Percentiles rank a stretch among this genome's conserved stretches.
Conservation (phyloP, 169 alveolate species). For the Cryptosporidium canis region DNA sequence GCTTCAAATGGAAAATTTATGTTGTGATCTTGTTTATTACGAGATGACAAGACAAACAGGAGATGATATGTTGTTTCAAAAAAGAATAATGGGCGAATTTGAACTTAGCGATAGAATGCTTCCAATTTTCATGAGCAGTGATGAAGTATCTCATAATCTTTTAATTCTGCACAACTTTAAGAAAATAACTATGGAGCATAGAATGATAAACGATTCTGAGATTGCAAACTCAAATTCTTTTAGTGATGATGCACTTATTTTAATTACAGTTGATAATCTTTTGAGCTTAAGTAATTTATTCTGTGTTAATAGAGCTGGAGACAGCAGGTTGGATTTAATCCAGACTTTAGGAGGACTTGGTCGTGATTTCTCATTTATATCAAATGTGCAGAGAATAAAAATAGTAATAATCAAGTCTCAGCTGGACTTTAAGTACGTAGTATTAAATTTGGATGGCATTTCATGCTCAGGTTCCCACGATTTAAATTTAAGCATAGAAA, state of each 20-base stretch:
- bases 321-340: neutral
- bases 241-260: neutral
- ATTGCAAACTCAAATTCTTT: neutral
- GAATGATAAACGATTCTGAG: neutral
- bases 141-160: neutral
- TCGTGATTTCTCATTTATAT: neutral
- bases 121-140: neutral
- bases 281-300: neutral
- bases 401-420: neutral
- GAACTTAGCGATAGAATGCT: neutral
- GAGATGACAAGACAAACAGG: neutral
- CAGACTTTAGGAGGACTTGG: neutral
- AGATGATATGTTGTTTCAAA: neutral
- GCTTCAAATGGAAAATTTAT: neutral
- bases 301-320: neutral
- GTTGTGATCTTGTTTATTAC: neutral
- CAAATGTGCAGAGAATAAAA: neutral
- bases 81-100: neutral
- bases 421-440: neutral
- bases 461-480: neutral
- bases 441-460: neutral
- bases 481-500: conserved; percentile 68
- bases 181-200: neutral
- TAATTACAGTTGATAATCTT: neutral
- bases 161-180: neutral